Percentiles rank a stretch among this genome's conserved stretches.
phyloP scores from a whole-genome alignment of 257 asterid species.

The Verbascum thapsus region DNA sequence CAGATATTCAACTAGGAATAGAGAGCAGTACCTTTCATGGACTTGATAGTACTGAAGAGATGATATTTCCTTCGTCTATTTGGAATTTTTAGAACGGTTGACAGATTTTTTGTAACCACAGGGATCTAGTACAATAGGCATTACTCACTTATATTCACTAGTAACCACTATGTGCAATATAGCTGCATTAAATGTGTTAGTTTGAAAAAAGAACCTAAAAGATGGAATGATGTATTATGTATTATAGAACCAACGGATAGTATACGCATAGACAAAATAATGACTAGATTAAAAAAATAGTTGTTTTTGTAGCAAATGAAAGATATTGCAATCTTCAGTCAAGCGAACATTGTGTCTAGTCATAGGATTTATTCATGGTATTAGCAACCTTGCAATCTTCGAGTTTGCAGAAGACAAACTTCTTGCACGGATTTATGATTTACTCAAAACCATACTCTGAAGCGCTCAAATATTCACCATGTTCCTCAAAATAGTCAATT shows the following conservation, averaged over 20 bases:
- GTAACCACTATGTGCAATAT: slow-evolving; percentile 22
- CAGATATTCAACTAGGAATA: slow-evolving; percentile 49
- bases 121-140: slow-evolving; percentile 24
- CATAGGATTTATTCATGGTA: slow-evolving; percentile 18
- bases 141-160: slow-evolving; percentile 22
- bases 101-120: slow-evolving; percentile 19
- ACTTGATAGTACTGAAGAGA: slow-evolving; percentile 55
- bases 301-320: slow-evolving; percentile 5
- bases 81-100: slow-evolving; percentile 53
- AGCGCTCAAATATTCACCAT: slow-evolving; percentile 92
- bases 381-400: slow-evolving; percentile 15
- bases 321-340: slow-evolving; percentile 15
- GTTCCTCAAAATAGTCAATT: slow-evolving; percentile 86
- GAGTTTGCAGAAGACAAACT: slow-evolving; percentile 6
- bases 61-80: slow-evolving; percentile 52
- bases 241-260: background rate
- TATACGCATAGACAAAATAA: slow-evolving; percentile 1
- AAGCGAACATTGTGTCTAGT: background rate
- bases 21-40: slow-evolving; percentile 43
- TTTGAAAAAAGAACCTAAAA: background rate
- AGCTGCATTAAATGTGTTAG: slow-evolving; percentile 31
- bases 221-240: too few species aligned
- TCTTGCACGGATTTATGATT: slow-evolving; percentile 22
- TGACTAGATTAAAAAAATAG: background rate
- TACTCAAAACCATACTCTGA: slow-evolving; percentile 63